Base-by-base conservation (phyloP, 2,329 filamentous ascomycete genomes). In the Talaromyces sp. region DNA sequence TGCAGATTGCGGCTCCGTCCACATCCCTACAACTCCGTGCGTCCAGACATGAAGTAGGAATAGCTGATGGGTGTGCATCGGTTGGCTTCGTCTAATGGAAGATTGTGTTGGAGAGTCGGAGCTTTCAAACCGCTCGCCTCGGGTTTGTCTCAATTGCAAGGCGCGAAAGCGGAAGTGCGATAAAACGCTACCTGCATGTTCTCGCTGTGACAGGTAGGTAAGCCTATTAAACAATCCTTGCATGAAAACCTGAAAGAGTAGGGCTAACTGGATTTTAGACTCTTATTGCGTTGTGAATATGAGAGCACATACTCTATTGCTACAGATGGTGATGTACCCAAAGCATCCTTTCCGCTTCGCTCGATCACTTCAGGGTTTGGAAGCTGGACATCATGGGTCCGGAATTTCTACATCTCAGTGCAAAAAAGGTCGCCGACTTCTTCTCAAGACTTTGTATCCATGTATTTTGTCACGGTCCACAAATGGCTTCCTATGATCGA, bases 151-250 rank as follows among this genome's bases (percentile, higher is more conserved):
- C 13, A 41, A 21, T 13, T 54, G 52, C n/a, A 54, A 43, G 37
- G 25, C 31, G 5, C 33, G 36, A 19, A 56, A 56, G 43, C 54
- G 54, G 15, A 56, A 41, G 13, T 56, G 54, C 22, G 54, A 56
- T 35, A 56, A 43, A 17, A 8, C 25, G 7, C 25, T 54, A 17
- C 52, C 52, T 21, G 25, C 37, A 31, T 54, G 52, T 21, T 54
- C 52, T 15, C 52, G 36, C 15, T 54, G 52, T 31, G n/a, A 22
- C 2, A 54, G 52, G 52, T 54, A 45, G 25, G 25, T 28, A 7
- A 7, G 3, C 25, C 25, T 7, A 28, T 28, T n/a, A n/a, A n/a
- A n/a, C n/a, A n/a, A 28, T 28, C 7, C 25, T 28, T 28, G 4
- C 25, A 4, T 3, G 25, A 28, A 4, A 28, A 4, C 7, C 25